Conservation (phyloP, 1,139 yeast genomes). For the Pichia sp. region DNA sequence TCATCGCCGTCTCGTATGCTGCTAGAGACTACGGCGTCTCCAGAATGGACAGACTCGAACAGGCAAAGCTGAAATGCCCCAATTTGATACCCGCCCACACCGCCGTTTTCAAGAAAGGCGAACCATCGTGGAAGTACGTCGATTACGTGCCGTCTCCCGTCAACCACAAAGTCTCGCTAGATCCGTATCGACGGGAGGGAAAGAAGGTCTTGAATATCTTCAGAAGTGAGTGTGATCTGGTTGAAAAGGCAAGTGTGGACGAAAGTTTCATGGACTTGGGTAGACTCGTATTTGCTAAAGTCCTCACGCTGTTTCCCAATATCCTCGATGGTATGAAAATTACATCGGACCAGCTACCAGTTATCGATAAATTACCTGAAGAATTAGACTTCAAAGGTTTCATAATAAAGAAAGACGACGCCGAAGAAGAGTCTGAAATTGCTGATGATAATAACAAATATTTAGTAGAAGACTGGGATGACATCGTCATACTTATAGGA, state of each 20-base stretch:
- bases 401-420: constrained; percentile 32
- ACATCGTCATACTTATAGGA: constrained; percentile 65
- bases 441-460: constrained; percentile 16
- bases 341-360: constrained; percentile 37
- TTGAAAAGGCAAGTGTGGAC: constrained; percentile 95
- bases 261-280: constrained; percentile 91
- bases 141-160: constrained; percentile 44
- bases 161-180: constrained; percentile 80
- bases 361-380: constrained; percentile 39
- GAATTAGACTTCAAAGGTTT: constrained; percentile 26
- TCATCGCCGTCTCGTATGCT: constrained; percentile 89
- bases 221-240: constrained; percentile 52
- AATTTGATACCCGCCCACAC: constrained; percentile 80
- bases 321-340: constrained; percentile 19
- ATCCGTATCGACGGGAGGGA: constrained; percentile 88
- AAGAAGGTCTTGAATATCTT: constrained; percentile 72
- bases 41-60: constrained; percentile 68
- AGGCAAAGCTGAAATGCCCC: constrained; percentile 77
- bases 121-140: constrained; percentile 73
- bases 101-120: constrained; percentile 90
- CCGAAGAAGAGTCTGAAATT: constrained; percentile 19
- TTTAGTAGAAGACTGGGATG: constrained; percentile 76
- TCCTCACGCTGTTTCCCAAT: constrained; percentile 38
- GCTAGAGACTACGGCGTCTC: constrained; percentile 82
- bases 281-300: constrained; percentile 39